Evolutionary conservation across 208 protist genomes (phyloP), one percentile per base, ranked within the genome.

Genomic region (Trypanosoma avium): DNA sequence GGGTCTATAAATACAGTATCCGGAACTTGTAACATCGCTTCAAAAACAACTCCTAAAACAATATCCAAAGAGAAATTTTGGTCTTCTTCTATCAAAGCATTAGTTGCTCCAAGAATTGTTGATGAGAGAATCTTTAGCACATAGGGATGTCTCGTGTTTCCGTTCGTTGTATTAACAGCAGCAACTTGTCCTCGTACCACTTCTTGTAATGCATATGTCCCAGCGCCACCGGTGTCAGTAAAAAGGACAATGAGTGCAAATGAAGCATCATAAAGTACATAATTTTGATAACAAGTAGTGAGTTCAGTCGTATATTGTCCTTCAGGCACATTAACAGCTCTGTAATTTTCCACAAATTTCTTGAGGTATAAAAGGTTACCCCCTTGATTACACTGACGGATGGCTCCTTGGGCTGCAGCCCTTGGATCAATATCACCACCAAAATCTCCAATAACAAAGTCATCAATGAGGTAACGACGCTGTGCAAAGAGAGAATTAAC

Each of bases 391-490:
- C 81, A 91, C 8, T 45, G 7, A 62, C 62, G 81, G 35, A 77
- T 65, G 13, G 69, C 78, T 12, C 72, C 78, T 19, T 77, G 58
- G 17, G 22, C 17, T 6, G 36, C 24, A 10, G 40, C 30, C 47
- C 71, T 75, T 35, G 26, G 19, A 33, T 58, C 27, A 38, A 49
- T 38, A 7, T 1, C n/a, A n/a, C 67, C 80, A 47, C 84, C 80
- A 67, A 75, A 91, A 62, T 86, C 75, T 40, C 81, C 84, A 27
- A 86, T 26, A 22, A 91, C 53, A 46, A 75, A 64, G 70, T 87
- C 81, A 13, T 64, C 67, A 17, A 87, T 50, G n/a, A 83, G 46
- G 65, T 84, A 87, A 21, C 81, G 75, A 21, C 77, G 72, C 54
- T 91, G 84, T 2, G 52, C 4, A 54, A 84, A 85, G 1, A 85